Conservation (phyloP, 305 asterid genomes). For the Solanum hybrid region DNA sequence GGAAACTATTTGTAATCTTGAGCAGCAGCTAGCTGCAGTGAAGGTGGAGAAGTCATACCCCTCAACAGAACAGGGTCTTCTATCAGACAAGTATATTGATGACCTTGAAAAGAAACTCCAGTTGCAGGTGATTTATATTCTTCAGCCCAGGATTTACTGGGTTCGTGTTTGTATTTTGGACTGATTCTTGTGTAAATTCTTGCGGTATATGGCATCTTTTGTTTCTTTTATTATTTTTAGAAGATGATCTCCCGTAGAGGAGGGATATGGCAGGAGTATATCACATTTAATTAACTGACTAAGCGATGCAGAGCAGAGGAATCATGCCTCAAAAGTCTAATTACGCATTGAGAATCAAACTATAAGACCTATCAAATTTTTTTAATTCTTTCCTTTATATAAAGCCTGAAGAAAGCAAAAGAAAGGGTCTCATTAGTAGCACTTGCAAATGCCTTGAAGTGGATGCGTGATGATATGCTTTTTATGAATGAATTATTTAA, state of each 20-base stretch:
- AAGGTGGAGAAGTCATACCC: constrained; percentile 29
- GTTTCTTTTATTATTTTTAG: background rate
- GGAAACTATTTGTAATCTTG: constrained; percentile 51
- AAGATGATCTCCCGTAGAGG: background rate
- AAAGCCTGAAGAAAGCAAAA: background rate
- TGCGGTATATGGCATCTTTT: background rate
- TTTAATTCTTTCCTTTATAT: background rate
- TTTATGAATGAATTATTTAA: background rate
- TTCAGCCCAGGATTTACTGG: background rate
- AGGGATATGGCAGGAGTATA: background rate
- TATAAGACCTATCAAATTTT: background rate
- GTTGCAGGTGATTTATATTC: constrained; percentile 44
- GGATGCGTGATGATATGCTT: background rate
- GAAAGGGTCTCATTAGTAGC: background rate
- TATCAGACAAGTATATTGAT: constrained; percentile 48
- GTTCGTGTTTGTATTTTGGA: background rate
- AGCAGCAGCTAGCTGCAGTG: constrained; percentile 57
- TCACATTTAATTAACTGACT: background rate
- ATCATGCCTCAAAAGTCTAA: background rate
- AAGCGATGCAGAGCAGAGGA: background rate
- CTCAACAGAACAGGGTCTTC: constrained; percentile 33
- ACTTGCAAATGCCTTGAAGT: background rate
- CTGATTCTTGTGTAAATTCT: background rate
- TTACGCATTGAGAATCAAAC: background rate
- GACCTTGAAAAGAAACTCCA: constrained; percentile 68